A percentile compares a stretch with the other conserved stretches of the same genome.
Conservation (phyloP, 768 basidiomycete genomes). For the Termitomyces sp. region DNA sequence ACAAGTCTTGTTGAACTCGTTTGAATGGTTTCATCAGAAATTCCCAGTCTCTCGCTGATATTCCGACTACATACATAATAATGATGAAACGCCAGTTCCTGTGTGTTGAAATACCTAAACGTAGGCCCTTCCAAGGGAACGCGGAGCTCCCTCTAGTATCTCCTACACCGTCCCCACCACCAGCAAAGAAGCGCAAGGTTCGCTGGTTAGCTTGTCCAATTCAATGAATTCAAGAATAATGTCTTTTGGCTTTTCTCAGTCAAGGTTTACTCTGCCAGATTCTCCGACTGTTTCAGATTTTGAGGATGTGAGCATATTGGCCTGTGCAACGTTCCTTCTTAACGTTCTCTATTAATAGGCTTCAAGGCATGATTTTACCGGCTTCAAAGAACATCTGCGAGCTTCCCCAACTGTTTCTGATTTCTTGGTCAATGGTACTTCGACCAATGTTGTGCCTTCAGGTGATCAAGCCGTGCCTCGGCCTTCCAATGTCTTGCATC, state of each 20-base stretch:
- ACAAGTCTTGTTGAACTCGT: neutral
- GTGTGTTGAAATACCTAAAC: constrained; percentile 14
- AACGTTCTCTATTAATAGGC: neutral
- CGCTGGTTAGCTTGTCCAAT: neutral
- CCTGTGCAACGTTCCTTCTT: neutral
- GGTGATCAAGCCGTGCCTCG: neutral
- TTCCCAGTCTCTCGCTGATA: neutral
- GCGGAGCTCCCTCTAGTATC: neutral
- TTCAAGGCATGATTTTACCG: neutral
- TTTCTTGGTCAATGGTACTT: constrained; percentile 1
- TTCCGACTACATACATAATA: neutral
- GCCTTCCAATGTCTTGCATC: neutral
- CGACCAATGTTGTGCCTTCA: neutral
- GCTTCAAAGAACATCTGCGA: neutral
- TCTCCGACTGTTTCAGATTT: constrained; percentile 18
- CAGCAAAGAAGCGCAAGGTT: constrained; percentile 11
- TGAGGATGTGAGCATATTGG: constrained; percentile 1
- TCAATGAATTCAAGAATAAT: neutral
- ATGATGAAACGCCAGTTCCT: constrained; percentile 7
- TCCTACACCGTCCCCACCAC: neutral
- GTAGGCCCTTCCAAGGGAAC: constrained; percentile 1
- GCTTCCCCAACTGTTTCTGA: constrained; percentile 15
- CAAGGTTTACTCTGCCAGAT: neutral
- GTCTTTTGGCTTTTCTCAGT: neutral
- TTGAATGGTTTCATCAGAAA: constrained; percentile 2